These are phyloP conservation scores for Hyphodiscus sp. DNA, from an alignment of 2,329 filamentous ascomycete species.

Conservation along the genomic window DNA sequence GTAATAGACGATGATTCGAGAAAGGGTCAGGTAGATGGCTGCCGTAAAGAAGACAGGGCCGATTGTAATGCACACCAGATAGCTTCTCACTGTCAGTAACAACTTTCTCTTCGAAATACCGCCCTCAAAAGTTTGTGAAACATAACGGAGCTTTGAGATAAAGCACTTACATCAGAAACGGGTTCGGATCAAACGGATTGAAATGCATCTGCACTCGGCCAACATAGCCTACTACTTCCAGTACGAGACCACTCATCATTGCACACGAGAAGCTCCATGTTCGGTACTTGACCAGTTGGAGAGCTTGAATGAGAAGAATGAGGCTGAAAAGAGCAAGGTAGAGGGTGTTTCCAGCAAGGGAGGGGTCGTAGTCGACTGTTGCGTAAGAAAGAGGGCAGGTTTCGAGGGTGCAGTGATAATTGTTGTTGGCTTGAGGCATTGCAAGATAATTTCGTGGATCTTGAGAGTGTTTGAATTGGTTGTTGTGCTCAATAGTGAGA, in stretches of 20 bases:
- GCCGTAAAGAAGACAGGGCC: slow-evolving; percentile 46
- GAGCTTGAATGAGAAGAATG: slow-evolving; percentile 1
- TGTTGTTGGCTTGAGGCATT: background rate
- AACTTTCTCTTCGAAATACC: background rate
- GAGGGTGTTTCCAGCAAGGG: slow-evolving; percentile 1
- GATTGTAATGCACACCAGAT: slow-evolving; percentile 43
- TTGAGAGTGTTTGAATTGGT: background rate
- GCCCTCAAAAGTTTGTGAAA: no score
- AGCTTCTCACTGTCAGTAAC: slow-evolving; percentile 46
- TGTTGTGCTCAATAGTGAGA: background rate
- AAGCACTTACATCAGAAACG: slow-evolving; percentile 2
- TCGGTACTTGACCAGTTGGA: slow-evolving; percentile 37
- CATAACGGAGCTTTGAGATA: no score
- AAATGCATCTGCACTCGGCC: slow-evolving; percentile 29
- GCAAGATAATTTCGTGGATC: background rate
- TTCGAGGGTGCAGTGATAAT: background rate
- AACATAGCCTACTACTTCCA: slow-evolving; percentile 50
- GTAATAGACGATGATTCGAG: slow-evolving; percentile 47
- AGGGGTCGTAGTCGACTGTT: slow-evolving; percentile 4
- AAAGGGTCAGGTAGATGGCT: slow-evolving; percentile 51
- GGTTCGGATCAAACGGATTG: slow-evolving; percentile 1
- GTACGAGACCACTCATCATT: slow-evolving; percentile 43
- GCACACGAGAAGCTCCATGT: slow-evolving; percentile 51
- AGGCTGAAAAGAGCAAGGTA: slow-evolving; percentile 2
- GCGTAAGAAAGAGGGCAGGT: slow-evolving; percentile 1